phyloP scores from a whole-genome alignment of 345 rosid species.

The Pseudoturritis turrita region DNA sequence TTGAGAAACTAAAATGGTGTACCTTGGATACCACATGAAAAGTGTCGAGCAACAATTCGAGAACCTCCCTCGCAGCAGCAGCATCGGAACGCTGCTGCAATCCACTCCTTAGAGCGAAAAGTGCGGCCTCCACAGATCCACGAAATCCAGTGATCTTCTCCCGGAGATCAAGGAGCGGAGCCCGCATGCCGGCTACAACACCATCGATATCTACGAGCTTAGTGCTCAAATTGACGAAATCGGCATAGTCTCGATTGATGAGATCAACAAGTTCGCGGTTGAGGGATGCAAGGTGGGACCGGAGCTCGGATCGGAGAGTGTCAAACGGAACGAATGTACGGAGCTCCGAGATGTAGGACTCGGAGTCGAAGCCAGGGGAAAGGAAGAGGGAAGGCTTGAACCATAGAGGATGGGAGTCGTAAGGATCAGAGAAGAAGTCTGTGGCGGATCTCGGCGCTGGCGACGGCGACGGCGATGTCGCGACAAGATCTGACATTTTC shows the following conservation, averaged over 20 bases:
- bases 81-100: slow-evolving; percentile 95
- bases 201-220: slow-evolving; percentile 94
- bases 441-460: slow-evolving; percentile 81
- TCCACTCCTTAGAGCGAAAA: slow-evolving; percentile 65
- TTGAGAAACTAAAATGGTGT: neutral
- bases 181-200: slow-evolving; percentile 95
- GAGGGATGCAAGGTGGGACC: slow-evolving; percentile 74
- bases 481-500: slow-evolving; percentile 50
- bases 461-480: slow-evolving; percentile 46
- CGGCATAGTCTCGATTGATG: slow-evolving; percentile 97
- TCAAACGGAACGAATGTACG: slow-evolving; percentile 93
- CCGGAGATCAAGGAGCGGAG: slow-evolving; percentile 80
- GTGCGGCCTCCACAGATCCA: slow-evolving; percentile 62
- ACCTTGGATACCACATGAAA: slow-evolving; percentile 98
- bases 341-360: slow-evolving; percentile 88
- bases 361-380: slow-evolving; percentile 76
- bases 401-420: slow-evolving; percentile 88
- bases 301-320: slow-evolving; percentile 94
- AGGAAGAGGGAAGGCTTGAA: slow-evolving; percentile 88
- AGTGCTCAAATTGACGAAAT: slow-evolving; percentile 89
- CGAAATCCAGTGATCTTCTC: slow-evolving; percentile 87
- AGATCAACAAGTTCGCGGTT: slow-evolving; percentile 94
- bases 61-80: slow-evolving; percentile 76
- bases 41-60: slow-evolving; percentile 82
- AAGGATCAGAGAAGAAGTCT: slow-evolving; percentile 88